Evolutionary conservation across 352 stramenopile genomes (phyloP), one percentile per base, ranked within the genome.

Genomic region (Globisporangium barbulae): DNA sequence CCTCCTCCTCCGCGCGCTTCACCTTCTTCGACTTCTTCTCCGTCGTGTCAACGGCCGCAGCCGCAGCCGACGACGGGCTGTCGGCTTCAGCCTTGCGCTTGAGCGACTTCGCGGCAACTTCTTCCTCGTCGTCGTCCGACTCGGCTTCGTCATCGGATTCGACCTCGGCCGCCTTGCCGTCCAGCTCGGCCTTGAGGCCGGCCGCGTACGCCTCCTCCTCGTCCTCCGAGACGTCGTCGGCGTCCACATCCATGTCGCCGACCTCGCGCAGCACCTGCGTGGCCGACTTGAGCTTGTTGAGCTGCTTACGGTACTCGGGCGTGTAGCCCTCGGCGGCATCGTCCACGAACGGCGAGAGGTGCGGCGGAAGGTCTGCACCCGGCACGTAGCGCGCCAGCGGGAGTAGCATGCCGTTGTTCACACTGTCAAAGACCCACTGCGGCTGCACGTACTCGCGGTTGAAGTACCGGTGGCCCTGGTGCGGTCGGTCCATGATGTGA

Each of bases 371-470:
- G 25, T 86, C 76, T 2, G 74, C 83, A 21, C 97, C 97, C n/a
- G 97, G 92, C 33, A 79, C 79, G 74, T 99, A 99, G 44, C 87
- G 89, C 17, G 85, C 75, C 33, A 98, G 75, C 3, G 97, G 97
- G 52, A 99, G 71, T 37, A 98, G 52, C 47, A 99, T 88, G 41
- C 92, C 82, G 63, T 98, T 98, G 80, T 99, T 99, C 33, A 98
- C 84, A 33, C 85, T 97, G 83, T 99, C 98, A 56, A 99, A 97
- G 28, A 99, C 83, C 98, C 98, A 99, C 76, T 99, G 98, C 39
- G 98, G 98, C 82, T 99, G 98, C 48, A 99, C 85, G 68, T 97
- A 99, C 76, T 99, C 97, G 69, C 96, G 85, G 68, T 85, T 93
- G 47, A 93, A 93, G 75, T 95, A 93, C 4, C 76, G 86, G 61